Conservation (phyloP, 345 rosid genomes). For the Ailanthus altissimus region DNA sequence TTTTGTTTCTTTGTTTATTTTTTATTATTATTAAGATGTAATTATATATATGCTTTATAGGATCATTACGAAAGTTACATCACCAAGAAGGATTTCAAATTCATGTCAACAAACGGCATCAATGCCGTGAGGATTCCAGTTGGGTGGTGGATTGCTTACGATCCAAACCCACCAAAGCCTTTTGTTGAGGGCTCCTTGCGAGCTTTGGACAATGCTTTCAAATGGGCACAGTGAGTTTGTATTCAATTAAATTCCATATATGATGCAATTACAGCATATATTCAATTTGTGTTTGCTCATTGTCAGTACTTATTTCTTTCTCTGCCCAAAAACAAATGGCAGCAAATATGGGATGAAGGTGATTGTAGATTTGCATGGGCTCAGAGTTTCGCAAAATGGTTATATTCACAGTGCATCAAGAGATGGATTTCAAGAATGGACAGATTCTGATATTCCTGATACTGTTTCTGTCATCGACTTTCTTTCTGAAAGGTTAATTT, state of each 20-base stretch:
- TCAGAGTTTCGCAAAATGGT: conserved; percentile 38
- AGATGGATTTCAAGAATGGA: conserved; percentile 52
- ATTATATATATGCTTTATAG: conserved; percentile 22
- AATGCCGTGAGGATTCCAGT: conserved; percentile 43
- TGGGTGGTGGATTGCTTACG: conserved; percentile 44
- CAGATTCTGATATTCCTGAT: conserved; percentile 30
- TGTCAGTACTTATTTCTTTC: no score
- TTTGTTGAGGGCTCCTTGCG: conserved; percentile 35
- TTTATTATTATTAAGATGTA: no score
- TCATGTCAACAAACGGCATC: conserved; percentile 37
- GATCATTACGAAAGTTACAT: conserved; percentile 41
- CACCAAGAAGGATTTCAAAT: conserved; percentile 36
- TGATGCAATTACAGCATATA: no score
- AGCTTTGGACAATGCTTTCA: conserved; percentile 40
- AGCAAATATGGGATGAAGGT: conserved; percentile 37
- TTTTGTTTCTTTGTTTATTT: no score
- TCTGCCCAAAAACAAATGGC: no score
- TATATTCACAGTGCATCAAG: conserved; percentile 34
- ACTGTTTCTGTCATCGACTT: conserved; percentile 42
- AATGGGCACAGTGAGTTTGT: conserved; percentile 40
- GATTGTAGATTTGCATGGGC: conserved; percentile 38
- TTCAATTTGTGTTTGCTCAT: no score
- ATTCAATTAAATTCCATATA: no score
- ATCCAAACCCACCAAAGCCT: conserved; percentile 40
- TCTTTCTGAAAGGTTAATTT: conserved; percentile 26